Evolutionary conservation across 768 basidiomycete genomes (phyloP), one percentile per base, ranked within the genome.

Genomic region (Xanthoconium stramineum): DNA sequence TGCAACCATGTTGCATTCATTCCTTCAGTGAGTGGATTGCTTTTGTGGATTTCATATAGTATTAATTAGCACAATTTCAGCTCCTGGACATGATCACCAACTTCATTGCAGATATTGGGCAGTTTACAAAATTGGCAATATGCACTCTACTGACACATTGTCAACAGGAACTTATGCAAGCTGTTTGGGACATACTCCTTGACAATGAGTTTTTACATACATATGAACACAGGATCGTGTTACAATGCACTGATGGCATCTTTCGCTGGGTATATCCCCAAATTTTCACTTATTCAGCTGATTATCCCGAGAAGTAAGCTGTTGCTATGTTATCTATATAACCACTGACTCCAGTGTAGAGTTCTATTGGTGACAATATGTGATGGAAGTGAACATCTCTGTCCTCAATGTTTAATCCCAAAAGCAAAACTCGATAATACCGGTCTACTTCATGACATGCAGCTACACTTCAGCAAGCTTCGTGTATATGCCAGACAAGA

Each of bases 361-460:
- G 50, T 51, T 32, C 15, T 43, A 2, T 8, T 51, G 10, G 50
- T 32, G 4, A 51, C 20, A 10, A 51, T 51, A 1, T 19, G 10
- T 11, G 40, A 51, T 17, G 40, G 40, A 33, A 33, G 50, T 5
- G 5, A 20, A 33, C 33, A 33, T 42, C 32, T 51, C 1, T 51
- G 39, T 42, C 32, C 40, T 3, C 32, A 19, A 24, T 51, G 40
- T 42, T n/a, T 51, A 5, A 17, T 38, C 29, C 38, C 5, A 2
- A 50, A 50, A 13, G 6, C 29, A 3, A 50, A 50, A 40, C 50
- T 50, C 13, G 50, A 50, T 9, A 15, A 40, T 2, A 32, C 39
- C 2, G 39, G 39, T 0, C 32, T 40, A 19, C 12, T 57, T 32
- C 49, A 24, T 7, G 73, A 76, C 51, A 52, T 55, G 10, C 14